Base-by-base conservation (phyloP, 148 eudicot genomes). In the Polygonum maritimum region DNA sequence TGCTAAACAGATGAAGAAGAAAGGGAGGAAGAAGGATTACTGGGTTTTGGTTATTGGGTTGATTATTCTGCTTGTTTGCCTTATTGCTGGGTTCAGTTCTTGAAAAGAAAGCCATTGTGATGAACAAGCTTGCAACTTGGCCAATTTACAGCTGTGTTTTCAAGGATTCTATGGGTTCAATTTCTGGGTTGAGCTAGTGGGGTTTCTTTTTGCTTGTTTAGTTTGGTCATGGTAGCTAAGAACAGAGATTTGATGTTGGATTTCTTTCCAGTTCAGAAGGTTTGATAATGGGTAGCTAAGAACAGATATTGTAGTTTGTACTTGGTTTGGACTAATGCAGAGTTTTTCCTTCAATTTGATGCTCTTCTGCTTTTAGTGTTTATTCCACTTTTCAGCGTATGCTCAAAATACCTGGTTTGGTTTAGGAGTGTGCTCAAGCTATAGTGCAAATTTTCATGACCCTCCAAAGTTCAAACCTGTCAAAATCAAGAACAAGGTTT, bases 1-100 rank as follows among this genome's bases (percentile, higher is more conserved):
- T 81, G 92, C 97, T 14, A 84, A 90, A 76, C 91, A 92, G 85
- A 83, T 82, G 93, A 88, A 89, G 91, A 88, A 84, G 78, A 51
- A 51, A 77, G 75, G 75, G 15, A 86, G 62, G 72, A 83, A 48
- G 18, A 85, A 88, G 90, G 63, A 85, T 47, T 80, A 45, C 38
- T 87, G 85, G 87, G 83, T 90, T 83, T 85, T 71, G 84, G 83
- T 79, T 83, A 72, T 86, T 4, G 87, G 72, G 45, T 26, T 89
- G 15, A 74, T 91, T 12, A 84, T 91, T 41, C 22, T 92, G 74
- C 57, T 89, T 76, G 90, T 86, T 16, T 87, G 91, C 81, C 45
- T 92, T 38, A 79, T 90, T 71, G 83, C 85, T 31, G 49, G 79
- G 77, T 51, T 86, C 35, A 69, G 84, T 21, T 71, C 79, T 76